phyloP scores from a whole-genome alignment of 2,329 filamentous ascomycete species.

The Diaporthe helianthi region DNA sequence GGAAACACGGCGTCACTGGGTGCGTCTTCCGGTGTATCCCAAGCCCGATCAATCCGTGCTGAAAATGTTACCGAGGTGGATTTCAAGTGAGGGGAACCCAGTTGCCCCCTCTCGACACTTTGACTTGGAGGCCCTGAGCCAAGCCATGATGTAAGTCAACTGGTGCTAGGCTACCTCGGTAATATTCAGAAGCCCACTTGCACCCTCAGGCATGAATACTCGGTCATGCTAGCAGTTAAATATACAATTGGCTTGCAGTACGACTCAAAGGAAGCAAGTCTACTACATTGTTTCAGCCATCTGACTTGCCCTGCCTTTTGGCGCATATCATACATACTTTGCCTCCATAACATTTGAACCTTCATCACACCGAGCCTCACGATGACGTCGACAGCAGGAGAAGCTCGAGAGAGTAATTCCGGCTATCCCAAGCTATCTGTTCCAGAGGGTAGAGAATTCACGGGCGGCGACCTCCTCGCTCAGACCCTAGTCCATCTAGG shows the following conservation, averaged over 20 bases:
- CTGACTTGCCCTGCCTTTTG: neutral
- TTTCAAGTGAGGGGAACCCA: conserved; percentile 1
- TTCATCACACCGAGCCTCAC: neutral
- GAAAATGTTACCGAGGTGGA: neutral
- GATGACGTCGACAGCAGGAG: neutral
- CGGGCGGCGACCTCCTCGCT: conserved; percentile 53
- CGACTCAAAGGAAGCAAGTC: neutral
- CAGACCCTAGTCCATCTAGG: conserved; percentile 51
- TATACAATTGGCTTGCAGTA: neutral
- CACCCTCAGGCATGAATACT: too few species aligned
- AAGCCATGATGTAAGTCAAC: neutral
- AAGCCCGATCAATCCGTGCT: neutral
- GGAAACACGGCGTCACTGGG: neutral
- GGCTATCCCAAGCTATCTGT: neutral
- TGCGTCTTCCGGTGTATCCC: neutral
- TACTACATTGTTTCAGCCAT: neutral
- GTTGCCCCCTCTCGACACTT: conserved; percentile 3
- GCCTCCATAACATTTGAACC: neutral
- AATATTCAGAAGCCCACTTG: neutral
- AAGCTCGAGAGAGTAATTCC: neutral
- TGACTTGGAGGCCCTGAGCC: neutral
- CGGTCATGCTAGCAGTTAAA: neutral
- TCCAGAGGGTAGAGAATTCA: conserved; percentile 44
- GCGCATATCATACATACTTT: neutral
- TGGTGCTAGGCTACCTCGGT: too few species aligned